Percentiles rank a stretch among this genome's conserved stretches.
These are phyloP conservation scores for Viola odorata DNA, from an alignment of 345 rosid species.

Conservation along the genomic window DNA sequence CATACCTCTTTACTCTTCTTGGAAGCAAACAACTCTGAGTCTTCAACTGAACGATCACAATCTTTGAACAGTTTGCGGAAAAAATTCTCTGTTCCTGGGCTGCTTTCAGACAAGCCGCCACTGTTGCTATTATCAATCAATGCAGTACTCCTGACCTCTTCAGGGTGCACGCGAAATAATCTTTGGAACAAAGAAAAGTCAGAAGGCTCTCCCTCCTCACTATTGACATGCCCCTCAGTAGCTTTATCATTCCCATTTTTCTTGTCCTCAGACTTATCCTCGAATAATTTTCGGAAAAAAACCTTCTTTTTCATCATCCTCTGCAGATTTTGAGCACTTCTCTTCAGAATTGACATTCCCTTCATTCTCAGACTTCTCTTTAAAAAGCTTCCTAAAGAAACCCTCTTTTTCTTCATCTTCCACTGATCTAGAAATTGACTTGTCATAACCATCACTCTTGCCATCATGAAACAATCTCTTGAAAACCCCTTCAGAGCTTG, in stretches of 20 bases:
- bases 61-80: conserved; percentile 96
- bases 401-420: conserved; percentile 88
- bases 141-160: conserved; percentile 53
- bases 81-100: conserved; percentile 93
- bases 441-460: conserved; percentile 50
- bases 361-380: conserved; percentile 57
- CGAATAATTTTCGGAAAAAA: conserved; percentile 75
- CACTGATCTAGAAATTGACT: conserved; percentile 40
- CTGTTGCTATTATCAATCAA: conserved; percentile 50
- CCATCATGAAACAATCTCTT: conserved; percentile 64
- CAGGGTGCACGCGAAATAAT: conserved; percentile 92
- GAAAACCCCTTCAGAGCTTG: conserved; percentile 74
- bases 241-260: conserved; percentile 59
- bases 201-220: conserved; percentile 79
- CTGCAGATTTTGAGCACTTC: conserved; percentile 54
- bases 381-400: conserved; percentile 73
- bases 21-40: conserved; percentile 74
- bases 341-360: conserved; percentile 33
- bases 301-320: conserved; percentile 90
- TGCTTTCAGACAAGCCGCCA: conserved; percentile 64
- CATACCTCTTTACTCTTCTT: conserved; percentile 80
- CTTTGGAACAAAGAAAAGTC: conserved; percentile 75
- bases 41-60: conserved; percentile 89
- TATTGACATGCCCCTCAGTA: conserved; percentile 41
- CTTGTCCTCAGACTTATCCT: conserved; percentile 80